phyloP scores from a whole-genome alignment of 257 asterid genomes.

The Capsicum pubescens region DNA sequence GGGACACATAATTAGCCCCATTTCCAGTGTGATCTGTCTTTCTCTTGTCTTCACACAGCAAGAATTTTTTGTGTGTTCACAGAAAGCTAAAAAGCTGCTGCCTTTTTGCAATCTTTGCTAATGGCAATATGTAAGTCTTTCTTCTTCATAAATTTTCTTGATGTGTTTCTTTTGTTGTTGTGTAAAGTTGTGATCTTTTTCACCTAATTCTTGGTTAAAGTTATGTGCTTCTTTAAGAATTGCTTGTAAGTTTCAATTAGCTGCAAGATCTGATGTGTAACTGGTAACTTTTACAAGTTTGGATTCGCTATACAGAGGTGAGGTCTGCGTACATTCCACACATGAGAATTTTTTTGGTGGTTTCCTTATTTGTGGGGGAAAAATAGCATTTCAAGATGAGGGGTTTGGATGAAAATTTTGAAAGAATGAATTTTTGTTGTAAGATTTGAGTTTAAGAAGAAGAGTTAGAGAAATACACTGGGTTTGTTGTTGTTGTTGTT shows the following conservation, averaged over 20 bases:
- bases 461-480: background rate
- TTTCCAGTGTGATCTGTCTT: conserved; percentile 24
- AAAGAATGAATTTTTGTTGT: background rate
- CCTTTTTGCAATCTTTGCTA: background rate
- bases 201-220: conserved; percentile 16
- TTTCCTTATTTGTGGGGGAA: background rate
- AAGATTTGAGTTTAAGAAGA: background rate
- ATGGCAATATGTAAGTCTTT: conserved; percentile 26
- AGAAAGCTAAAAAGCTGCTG: conserved; percentile 22
- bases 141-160: background rate
- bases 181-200: conserved; percentile 11
- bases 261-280: conserved; percentile 25
- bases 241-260: background rate
- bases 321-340: too few species aligned
- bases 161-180: background rate
- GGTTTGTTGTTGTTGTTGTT: too few species aligned
- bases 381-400: background rate
- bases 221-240: conserved; percentile 1
- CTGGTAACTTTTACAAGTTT: background rate
- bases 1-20: conserved; percentile 27
- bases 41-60: background rate
- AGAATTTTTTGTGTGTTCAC: background rate
- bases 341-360: background rate
- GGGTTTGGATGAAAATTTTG: background rate
- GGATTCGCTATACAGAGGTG: background rate